Conservation (phyloP, 139 green algal genomes). For the Yamagishiella unicocca region DNA sequence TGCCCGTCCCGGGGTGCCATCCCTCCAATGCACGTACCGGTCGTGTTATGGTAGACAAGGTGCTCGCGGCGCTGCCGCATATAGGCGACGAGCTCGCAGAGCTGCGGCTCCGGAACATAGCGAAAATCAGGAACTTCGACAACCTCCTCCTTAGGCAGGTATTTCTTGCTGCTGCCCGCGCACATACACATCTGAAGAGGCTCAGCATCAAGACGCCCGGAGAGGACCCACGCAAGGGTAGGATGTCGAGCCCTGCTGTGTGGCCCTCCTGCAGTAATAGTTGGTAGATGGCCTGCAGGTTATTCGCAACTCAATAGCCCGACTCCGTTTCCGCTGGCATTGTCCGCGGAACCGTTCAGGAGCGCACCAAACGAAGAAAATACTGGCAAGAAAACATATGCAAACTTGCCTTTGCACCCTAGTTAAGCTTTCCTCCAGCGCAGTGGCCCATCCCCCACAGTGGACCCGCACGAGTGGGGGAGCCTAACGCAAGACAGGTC, state of each 20-base stretch:
- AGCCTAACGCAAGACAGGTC: neutral
- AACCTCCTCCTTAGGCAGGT: constrained; percentile 42
- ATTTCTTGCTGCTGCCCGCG: constrained; percentile 31
- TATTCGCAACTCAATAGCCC: no score
- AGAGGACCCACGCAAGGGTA: constrained; percentile 20
- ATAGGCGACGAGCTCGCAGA: constrained; percentile 70
- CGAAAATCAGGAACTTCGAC: constrained; percentile 33
- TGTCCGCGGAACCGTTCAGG: no score
- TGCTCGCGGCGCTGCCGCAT: constrained; percentile 66
- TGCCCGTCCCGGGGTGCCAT: neutral
- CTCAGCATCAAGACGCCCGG: constrained; percentile 29
- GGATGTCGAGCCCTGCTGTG: no score
- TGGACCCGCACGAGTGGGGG: neutral
- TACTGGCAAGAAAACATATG: neutral
- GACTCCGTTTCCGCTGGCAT: neutral
- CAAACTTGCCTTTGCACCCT: neutral
- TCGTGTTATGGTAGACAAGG: constrained; percentile 59
- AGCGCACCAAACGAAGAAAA: no score
- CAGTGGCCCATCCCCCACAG: constrained; percentile 9
- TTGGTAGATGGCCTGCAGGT: neutral
- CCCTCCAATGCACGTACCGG: neutral
- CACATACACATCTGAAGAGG: constrained; percentile 39
- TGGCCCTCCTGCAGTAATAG: neutral
- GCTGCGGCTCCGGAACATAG: constrained; percentile 64
- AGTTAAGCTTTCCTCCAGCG: neutral